Conservation (phyloP, 495 filamentous ascomycete species). For the Penicillium samsonianum region DNA sequence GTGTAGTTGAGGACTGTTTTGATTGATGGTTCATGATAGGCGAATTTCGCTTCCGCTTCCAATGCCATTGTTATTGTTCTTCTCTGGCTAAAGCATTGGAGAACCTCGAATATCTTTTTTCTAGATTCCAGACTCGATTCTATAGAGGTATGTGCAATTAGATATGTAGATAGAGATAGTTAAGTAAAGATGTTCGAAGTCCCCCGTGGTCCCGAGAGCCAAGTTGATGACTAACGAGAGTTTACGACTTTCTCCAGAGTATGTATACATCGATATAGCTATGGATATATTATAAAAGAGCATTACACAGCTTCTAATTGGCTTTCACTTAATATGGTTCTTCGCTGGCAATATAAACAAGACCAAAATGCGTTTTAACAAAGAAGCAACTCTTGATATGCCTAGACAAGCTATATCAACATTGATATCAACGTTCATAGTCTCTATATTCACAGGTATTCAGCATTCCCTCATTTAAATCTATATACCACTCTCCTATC, state of each 20-base stretch:
- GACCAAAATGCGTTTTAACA: too few relatives aligned
- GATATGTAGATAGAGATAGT: not conserved
- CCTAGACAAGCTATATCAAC: too few relatives aligned
- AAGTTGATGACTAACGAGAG: not conserved
- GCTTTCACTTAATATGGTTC: not conserved
- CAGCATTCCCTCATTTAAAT: not conserved
- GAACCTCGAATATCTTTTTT: not conserved
- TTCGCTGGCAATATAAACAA: not conserved
- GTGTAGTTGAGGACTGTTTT: constrained; percentile 58
- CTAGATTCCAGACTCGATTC: not conserved
- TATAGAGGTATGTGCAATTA: not conserved
- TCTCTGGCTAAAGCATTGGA: not conserved
- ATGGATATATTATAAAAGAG: too few relatives aligned
- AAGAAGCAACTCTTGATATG: too few relatives aligned
- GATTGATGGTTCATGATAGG: constrained; percentile 64
- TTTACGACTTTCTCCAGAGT: not conserved
- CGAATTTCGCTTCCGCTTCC: constrained; percentile 32
- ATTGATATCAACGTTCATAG: not conserved
- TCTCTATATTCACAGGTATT: not conserved
- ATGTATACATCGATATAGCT: not conserved
- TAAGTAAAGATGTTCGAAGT: not conserved
- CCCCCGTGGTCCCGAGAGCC: not conserved
- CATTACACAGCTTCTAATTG: not conserved
- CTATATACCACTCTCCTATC: not conserved
- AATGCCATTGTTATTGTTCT: not conserved